Conservation (phyloP, 2,329 filamentous ascomycete genomes). For the Tolypocladium paradoxum region DNA sequence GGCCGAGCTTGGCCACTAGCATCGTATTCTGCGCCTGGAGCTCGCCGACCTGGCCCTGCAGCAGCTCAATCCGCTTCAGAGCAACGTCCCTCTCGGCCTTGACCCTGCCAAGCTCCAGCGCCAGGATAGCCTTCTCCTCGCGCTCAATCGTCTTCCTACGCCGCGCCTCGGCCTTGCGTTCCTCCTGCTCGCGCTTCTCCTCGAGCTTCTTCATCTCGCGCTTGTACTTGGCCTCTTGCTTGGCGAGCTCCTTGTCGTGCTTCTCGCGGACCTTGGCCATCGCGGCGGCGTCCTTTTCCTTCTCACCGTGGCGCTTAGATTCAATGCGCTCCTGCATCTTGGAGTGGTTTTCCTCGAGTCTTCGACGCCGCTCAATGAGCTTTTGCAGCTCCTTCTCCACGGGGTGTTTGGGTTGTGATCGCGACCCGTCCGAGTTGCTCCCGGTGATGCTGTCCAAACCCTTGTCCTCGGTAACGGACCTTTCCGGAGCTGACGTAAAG, state of each 20-base stretch:
- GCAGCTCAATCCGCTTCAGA: slow-evolving; percentile 39
- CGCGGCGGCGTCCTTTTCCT: slow-evolving; percentile 37
- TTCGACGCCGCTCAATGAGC: slow-evolving; percentile 47
- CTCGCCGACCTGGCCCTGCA: slow-evolving; percentile 44
- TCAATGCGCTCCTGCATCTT: slow-evolving; percentile 39
- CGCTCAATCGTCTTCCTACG: slow-evolving; percentile 40
- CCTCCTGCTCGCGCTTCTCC: slow-evolving; percentile 51
- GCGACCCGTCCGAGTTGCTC: slow-evolving; percentile 29
- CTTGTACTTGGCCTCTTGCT: slow-evolving; percentile 55
- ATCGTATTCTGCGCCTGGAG: slow-evolving; percentile 50
- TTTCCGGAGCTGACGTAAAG: slow-evolving; percentile 38
- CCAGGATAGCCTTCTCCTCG: slow-evolving; percentile 38
- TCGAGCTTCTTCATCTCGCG: slow-evolving; percentile 55
- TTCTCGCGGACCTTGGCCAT: slow-evolving; percentile 50
- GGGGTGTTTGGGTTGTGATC: slow-evolving; percentile 14
- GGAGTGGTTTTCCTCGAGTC: slow-evolving; percentile 52
- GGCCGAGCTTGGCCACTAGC: slow-evolving; percentile 44
- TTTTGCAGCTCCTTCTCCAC: slow-evolving; percentile 54
- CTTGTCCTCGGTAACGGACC: slow-evolving; percentile 17
- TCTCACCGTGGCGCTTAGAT: slow-evolving; percentile 34
- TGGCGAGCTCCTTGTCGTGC: slow-evolving; percentile 51
- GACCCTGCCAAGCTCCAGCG: slow-evolving; percentile 40
- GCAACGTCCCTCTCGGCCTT: slow-evolving; percentile 42
- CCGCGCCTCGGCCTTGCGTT: slow-evolving; percentile 44
- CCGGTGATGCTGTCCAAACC: slow-evolving; percentile 13